Base-by-base conservation (phyloP, 768 basidiomycete genomes). In the Clathrus columnatus region DNA sequence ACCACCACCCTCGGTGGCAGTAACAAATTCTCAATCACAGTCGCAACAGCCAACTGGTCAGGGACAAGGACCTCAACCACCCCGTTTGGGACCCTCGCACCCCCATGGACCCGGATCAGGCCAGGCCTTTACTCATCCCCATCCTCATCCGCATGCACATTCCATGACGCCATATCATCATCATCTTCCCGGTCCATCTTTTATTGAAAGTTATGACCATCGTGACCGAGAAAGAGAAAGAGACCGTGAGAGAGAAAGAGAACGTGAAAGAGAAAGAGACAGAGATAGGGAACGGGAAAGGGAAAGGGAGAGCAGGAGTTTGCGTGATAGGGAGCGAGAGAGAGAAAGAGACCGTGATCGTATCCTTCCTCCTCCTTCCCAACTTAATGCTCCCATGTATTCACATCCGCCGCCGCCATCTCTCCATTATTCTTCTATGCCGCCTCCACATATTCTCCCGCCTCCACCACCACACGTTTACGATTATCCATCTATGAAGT, bases 101-200 rank as follows among this genome's bases (percentile, higher is more conserved):
- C 64, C 66, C 67, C n/a, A 62, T 64, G 47, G 69, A 68, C 49
- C 69, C 70, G 17, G 69, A 62, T 52, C 57, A 60, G 43, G 66
- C 28, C 61, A 36, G 26, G 7, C 44, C 44, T 27, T 26, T 23
- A 14, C 36, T 36, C 36, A 36, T 36, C 36, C 36, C 2, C 36
- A 36, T 36, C 10, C 36, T n/a, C n/a, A n/a, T n/a, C n/a, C n/a
- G n/a, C 62, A 20, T 50, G 64, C 55, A 41, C 57, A 7, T 42
- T 67, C 1, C 59, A 16, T 62, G 5, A 55, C 62, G 10, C 28
- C 28, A 59, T 62, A 54, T 62, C 65, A 57, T 44, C 49, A 43
- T 69, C 64, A 51, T 50, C 67, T 54, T 51, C 20, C 50, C 24
- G 62, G 57, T 18, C 58, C 55, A 2, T 62, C 7, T 42, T 47